Percentiles rank a stretch among this genome's conserved stretches.
phyloP scores from a whole-genome alignment of 2,329 filamentous ascomycete genomes.

The Colletotrichum sp. region DNA sequence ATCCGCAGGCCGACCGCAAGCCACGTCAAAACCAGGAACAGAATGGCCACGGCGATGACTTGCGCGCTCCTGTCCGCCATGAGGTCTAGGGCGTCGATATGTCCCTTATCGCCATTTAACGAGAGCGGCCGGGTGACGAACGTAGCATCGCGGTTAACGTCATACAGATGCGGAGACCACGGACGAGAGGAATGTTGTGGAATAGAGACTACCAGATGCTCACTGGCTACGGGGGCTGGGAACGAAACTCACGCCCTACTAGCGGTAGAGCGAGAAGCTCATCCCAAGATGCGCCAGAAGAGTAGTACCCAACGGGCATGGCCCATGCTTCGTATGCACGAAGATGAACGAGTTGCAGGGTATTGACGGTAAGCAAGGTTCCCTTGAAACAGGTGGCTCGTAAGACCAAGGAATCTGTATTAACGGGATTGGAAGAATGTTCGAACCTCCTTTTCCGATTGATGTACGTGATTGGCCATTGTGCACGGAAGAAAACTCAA shows the following conservation, averaged over 20 bases:
- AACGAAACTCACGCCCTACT: not conserved
- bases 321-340: not conserved
- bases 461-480: not conserved
- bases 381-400: not conserved
- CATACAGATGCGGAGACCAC: not conserved
- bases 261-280: not conserved
- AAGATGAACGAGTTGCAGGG: not conserved
- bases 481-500: accelerated
- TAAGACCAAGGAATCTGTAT: not conserved
- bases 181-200: not conserved
- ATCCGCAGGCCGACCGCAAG: slow-evolving; percentile 32
- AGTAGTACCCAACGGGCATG: not conserved
- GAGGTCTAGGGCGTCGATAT: not conserved
- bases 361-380: not conserved
- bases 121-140: not conserved
- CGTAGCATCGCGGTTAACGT: not conserved
- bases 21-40: slow-evolving; percentile 37
- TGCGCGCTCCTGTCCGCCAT: slow-evolving; percentile 24
- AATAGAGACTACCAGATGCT: no score
- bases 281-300: not conserved
- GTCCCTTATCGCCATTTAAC: not conserved
- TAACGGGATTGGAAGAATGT: not conserved
- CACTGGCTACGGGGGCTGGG: no score
- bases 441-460: not conserved
- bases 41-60: slow-evolving; percentile 26